These are phyloP conservation scores for Zostera marina DNA, from an alignment of 116 monocot species.

Conservation along the genomic window DNA sequence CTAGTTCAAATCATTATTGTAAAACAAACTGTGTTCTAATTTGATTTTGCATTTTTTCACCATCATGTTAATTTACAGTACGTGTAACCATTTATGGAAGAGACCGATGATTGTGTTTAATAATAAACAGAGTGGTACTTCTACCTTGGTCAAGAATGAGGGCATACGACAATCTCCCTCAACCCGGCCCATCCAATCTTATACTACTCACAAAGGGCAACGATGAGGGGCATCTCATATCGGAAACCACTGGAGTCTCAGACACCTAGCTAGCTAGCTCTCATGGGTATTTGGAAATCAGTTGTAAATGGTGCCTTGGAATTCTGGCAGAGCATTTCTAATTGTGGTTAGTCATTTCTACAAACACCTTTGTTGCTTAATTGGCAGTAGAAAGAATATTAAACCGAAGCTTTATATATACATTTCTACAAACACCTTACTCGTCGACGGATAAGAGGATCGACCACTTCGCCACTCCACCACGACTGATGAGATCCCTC, in stretches of 20 bases:
- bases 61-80: neutral
- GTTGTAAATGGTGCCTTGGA: no score
- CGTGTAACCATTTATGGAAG: neutral
- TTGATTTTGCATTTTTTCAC: neutral
- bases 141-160: conserved; percentile 37
- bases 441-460: conserved; percentile 20
- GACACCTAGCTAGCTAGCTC: conserved; percentile 31
- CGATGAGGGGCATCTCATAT: conserved; percentile 25
- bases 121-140: conserved; percentile 19
- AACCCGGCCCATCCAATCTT: conserved; percentile 28
- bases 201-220: conserved; percentile 40
- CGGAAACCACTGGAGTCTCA: conserved; percentile 37
- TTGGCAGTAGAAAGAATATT: neutral
- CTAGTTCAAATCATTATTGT: no score
- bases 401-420: neutral
- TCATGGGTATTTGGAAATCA: neutral
- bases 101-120: neutral
- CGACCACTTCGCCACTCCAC: no score
- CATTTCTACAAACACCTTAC: conserved; percentile 22
- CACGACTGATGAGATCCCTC: conserved; percentile 26
- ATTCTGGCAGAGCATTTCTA: conserved; percentile 26
- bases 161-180: conserved; percentile 29
- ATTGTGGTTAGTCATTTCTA: conserved; percentile 11
- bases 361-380: neutral
- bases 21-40: neutral